Conservation (phyloP, 2,329 filamentous ascomycete species). For the Pseudogymnoascus sp. region DNA sequence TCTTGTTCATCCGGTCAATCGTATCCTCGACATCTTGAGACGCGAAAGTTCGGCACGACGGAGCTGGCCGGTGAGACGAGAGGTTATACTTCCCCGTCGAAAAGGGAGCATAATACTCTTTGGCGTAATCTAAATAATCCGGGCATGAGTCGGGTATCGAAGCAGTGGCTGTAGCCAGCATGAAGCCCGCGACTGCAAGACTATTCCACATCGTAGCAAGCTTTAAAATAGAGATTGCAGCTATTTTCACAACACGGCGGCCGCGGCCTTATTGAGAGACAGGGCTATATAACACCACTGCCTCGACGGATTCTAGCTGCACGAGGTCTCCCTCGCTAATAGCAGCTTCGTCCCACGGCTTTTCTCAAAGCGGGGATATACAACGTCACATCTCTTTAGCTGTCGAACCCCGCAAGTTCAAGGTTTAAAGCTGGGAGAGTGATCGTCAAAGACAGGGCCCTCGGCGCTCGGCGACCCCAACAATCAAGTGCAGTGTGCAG, state of each 20-base stretch:
- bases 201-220: neutral
- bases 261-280: neutral
- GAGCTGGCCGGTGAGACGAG: conserved; percentile 70
- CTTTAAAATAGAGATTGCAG: neutral
- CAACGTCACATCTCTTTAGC: conserved; percentile 4
- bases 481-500: neutral
- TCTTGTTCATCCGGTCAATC: conserved; percentile 59
- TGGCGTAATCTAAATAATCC: conserved; percentile 56
- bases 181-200: neutral
- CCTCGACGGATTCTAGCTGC: neutral
- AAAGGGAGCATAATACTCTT: conserved; percentile 56
- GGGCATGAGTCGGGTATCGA: conserved; percentile 40
- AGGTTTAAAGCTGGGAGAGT: neutral
- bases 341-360: neutral
- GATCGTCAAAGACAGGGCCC: neutral
- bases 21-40: conserved; percentile 69
- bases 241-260: neutral
- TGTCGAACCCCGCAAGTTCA: conserved; percentile 5
- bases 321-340: neutral
- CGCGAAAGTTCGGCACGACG: conserved; percentile 72
- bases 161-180: neutral
- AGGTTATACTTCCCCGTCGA: conserved; percentile 70
- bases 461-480: neutral
- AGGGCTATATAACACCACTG: conserved; percentile 6
- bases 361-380: conserved; percentile 5